Conservation (phyloP, 2,329 filamentous ascomycete species). For the Ophiostoma piceae region DNA sequence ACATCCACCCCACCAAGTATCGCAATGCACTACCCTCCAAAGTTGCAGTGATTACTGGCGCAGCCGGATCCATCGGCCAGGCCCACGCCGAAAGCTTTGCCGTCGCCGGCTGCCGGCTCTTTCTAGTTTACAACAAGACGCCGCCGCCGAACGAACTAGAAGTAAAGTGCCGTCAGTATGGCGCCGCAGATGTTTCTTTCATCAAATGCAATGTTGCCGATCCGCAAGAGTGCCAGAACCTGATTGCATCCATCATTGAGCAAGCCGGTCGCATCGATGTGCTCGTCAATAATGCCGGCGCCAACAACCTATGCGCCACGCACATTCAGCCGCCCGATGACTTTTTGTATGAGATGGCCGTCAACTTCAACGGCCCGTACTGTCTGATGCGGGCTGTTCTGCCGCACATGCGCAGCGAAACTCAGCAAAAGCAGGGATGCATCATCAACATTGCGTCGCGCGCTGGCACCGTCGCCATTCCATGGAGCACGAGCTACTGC, state of each 20-base stretch:
- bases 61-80: neutral
- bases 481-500: conserved; percentile 34
- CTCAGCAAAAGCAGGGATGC: neutral
- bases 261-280: neutral
- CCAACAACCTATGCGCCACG: neutral
- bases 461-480: conserved; percentile 14
- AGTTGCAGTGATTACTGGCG: neutral
- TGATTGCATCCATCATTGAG: neutral
- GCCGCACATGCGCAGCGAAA: neutral
- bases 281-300: neutral
- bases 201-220: neutral
- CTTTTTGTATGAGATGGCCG: neutral
- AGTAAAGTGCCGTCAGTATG: neutral
- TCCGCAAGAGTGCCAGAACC: neutral
- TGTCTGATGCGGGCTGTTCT: neutral
- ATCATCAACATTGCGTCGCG: neutral
- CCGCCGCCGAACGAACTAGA: neutral
- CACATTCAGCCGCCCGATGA: neutral
- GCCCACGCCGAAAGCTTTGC: neutral
- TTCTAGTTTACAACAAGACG: neutral
- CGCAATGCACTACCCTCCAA: neutral
- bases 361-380: neutral
- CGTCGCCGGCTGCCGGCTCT: neutral
- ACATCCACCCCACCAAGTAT: neutral
- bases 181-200: neutral